Conservation (phyloP, 2,329 filamentous ascomycete genomes). For the Pyrenophora tritici-repentis region DNA sequence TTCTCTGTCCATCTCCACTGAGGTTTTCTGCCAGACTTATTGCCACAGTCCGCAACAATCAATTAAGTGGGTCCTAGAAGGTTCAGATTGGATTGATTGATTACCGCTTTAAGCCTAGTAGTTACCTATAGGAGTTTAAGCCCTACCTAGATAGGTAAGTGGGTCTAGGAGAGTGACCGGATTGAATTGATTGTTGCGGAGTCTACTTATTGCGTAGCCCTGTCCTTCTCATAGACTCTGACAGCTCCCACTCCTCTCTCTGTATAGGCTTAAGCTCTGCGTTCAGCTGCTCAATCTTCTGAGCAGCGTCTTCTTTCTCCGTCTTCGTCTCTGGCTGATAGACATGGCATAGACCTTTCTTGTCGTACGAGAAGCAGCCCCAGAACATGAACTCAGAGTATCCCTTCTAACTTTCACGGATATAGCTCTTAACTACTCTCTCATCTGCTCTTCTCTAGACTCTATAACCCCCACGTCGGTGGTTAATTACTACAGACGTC, state of each 20-base stretch:
- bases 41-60: no score
- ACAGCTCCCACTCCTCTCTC: conserved; percentile 12
- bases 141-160: no score
- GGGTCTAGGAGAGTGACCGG: no score
- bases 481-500: conserved; percentile 7
- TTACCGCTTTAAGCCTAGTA: no score
- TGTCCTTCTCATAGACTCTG: background rate
- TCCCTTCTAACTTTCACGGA: conserved; percentile 14
- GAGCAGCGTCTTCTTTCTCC: conserved; percentile 6
- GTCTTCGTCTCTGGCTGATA: background rate
- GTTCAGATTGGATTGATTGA: no score
- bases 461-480: conserved; percentile 8
- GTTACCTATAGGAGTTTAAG: no score
- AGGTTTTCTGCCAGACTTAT: conserved; percentile 9
- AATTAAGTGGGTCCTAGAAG: no score
- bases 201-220: conserved; percentile 7
- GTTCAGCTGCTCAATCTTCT: conserved; percentile 12
- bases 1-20: conserved; percentile 11
- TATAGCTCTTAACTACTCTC: conserved; percentile 13
- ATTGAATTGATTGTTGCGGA: no score
- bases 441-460: conserved; percentile 13
- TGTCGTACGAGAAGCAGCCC: conserved; percentile 15
- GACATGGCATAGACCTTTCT: conserved; percentile 11
- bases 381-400: conserved; percentile 23
- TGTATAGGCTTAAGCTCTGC: conserved; percentile 12